A percentile compares a stretch with the other conserved stretches of the same genome.
These are phyloP conservation scores for Parietichytrium sp. DNA, from an alignment of 108 stramenopile species.

Conservation along the genomic window DNA sequence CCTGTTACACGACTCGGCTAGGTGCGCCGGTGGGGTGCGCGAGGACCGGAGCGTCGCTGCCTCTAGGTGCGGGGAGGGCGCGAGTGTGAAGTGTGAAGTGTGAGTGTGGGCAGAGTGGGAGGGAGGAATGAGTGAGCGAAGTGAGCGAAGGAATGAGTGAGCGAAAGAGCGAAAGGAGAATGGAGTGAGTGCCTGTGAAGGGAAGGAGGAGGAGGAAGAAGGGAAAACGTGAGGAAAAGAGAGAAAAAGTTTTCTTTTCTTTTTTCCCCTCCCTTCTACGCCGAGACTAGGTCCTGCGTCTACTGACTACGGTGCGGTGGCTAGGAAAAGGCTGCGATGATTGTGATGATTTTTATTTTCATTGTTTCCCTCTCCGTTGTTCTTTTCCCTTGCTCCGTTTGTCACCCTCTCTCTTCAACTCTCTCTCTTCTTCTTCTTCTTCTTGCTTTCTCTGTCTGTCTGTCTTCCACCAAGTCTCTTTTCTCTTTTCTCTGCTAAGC, in stretches of 20 bases:
- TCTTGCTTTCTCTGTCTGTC: neutral
- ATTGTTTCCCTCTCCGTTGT: neutral
- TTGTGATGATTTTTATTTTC: neutral
- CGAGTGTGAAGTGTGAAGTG: neutral
- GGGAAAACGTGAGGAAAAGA: neutral
- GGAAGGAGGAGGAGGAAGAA: too few relatives aligned
- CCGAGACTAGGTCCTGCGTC: neutral
- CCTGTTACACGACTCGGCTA: neutral
- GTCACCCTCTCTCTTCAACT: neutral
- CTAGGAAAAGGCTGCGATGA: too few relatives aligned
- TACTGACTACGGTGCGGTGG: too few relatives aligned
- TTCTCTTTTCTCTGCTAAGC: too few relatives aligned
- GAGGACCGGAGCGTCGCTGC: neutral
- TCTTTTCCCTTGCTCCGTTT: neutral
- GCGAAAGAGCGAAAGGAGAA: neutral
- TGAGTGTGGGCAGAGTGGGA: neutral
- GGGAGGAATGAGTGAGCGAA: neutral
- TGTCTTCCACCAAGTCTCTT: neutral
- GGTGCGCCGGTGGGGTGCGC: neutral
- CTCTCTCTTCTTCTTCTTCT: neutral
- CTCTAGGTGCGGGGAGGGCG: neutral
- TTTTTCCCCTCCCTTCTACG: neutral
- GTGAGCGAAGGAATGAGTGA: neutral
- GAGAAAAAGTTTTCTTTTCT: neutral
- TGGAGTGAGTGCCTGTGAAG: too few relatives aligned